Base-by-base conservation (phyloP, 805 yeast species). In the Myxozyma sirexii region DNA sequence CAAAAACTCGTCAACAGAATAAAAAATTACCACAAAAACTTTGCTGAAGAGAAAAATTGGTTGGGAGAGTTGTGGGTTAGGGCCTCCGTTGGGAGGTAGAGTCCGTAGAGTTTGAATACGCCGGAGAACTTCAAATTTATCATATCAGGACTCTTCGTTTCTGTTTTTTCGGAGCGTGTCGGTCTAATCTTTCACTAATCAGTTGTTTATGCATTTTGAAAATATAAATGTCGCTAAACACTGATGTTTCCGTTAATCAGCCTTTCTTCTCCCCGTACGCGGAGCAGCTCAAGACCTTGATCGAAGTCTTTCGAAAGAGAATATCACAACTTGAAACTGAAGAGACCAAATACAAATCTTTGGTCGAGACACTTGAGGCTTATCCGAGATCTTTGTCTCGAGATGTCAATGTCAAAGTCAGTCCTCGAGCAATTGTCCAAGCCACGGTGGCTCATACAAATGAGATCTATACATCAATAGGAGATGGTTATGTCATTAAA, bases 361-460 rank as follows among this genome's bases (percentile, higher is more conserved):
- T 63, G 3, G 21, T 37, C 13, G 43, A 21, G 3, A 57, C 57
- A 1, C 43, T 63, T 4, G 56, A 50, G 23, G 29, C 45, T 1
- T 58, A 54, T 46, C 59, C 65, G 12, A 49, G 46, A 8, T 23
- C 44, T 4, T 33, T 63, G 39, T 39, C 41, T 4, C 48, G 59
- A 8, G 41, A 54, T 12, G 57, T 52, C 1, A 27, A 33, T 19
- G 57, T 59, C 19, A 48, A 31, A n/a, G 43, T 62, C 15, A 58
- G 63, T 4, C 47, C 58, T 13, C 17, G 63, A 23, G 66, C 56
- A 10, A 26, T 63, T 15, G 67, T 63, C 26, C 43, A 24, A 19
- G 67, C 56, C 5, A 42, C 24, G 27, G 63, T 62, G 5, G 27
- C 24, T 19, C 58, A 56, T 21, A 63, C 67, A n/a, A 63, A 63